Conservation (phyloP, 208 protist genomes). For the Kentomonas sorsogonicus region DNA sequence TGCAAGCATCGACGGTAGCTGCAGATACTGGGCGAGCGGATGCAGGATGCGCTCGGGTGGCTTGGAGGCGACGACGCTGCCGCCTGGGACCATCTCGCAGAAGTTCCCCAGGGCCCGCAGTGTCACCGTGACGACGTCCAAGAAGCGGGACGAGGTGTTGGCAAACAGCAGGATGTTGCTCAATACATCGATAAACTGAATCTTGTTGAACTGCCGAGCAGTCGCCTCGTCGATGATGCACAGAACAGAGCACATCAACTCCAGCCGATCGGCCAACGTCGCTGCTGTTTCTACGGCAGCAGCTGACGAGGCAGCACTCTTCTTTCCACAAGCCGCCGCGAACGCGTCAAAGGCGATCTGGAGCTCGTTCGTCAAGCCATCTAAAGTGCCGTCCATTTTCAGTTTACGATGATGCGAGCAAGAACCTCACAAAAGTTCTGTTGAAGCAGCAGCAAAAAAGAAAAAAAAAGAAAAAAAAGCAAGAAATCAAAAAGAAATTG, state of each 20-base stretch:
- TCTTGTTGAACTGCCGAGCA: conserved; percentile 24
- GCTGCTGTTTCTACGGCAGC: conserved; percentile 9
- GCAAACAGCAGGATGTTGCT: conserved; percentile 26
- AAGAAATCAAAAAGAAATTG: conserved; percentile 14
- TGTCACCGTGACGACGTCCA: conserved; percentile 15
- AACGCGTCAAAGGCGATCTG: no score
- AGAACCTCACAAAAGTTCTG: not conserved
- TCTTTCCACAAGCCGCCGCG: no score
- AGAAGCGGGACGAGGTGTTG: not conserved
- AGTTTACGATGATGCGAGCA: no score
- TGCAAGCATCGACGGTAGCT: conserved; percentile 23
- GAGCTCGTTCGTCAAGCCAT: no score
- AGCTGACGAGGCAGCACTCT: no score
- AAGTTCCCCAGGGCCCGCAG: conserved; percentile 53
- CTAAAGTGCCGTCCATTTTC: no score
- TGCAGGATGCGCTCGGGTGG: conserved; percentile 23
- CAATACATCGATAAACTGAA: conserved; percentile 18
- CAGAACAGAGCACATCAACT: conserved; percentile 31
- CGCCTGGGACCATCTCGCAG: conserved; percentile 47
- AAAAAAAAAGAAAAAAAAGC: conserved; percentile 2
- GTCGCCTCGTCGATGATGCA: conserved; percentile 38
- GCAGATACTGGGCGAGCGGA: conserved; percentile 20
- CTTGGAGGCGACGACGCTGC: conserved; percentile 25
- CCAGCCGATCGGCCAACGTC: conserved; percentile 16
- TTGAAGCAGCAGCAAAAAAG: not conserved